phyloP scores from a whole-genome alignment of 2,329 filamentous ascomycete species.

The Rhexocercosporidium sp. region DNA sequence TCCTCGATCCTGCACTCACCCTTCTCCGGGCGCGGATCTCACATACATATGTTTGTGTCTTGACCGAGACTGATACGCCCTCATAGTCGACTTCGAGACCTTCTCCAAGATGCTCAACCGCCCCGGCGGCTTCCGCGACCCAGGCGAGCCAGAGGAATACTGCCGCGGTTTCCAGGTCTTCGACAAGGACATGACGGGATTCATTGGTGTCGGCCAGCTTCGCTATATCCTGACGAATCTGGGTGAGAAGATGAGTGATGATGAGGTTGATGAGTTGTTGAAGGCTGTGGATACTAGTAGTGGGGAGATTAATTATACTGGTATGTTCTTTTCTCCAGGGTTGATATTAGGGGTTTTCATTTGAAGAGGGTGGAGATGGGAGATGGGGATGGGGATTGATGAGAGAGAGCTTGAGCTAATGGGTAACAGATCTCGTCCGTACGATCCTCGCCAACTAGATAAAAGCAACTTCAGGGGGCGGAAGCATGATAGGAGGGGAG shows the following conservation, averaged over 20 bases:
- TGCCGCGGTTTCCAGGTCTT: conserved; percentile 99
- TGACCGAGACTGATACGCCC: background rate
- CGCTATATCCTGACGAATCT: conserved; percentile 98
- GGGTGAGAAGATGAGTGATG: conserved; percentile 99
- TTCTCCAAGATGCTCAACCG: conserved; percentile 97
- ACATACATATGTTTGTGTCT: background rate
- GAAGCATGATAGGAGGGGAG: background rate
- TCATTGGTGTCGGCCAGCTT: conserved; percentile 96
- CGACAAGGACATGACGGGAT: conserved; percentile 98
- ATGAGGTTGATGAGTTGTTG: conserved; percentile 97
- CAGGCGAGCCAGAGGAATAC: conserved; percentile 97
- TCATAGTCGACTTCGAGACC: conserved; percentile 91
- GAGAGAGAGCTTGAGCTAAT: conserved; percentile 22
- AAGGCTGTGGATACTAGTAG: conserved; percentile 97
- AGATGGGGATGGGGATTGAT: background rate
- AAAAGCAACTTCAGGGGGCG: background rate
- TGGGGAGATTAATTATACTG: conserved; percentile 97
- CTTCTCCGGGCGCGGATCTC: too few relatives aligned
- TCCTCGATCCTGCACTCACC: background rate
- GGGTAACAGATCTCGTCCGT: conserved; percentile 72
- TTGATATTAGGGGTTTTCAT: background rate
- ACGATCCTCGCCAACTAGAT: conserved; percentile 83
- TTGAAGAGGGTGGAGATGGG: background rate
- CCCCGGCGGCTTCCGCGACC: conserved; percentile 96
- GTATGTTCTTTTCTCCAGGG: conserved; percentile 55